Evolutionary conservation across 2,329 filamentous ascomycete genomes (phyloP).

Genomic region (Ophiosphaerella narmari): DNA sequence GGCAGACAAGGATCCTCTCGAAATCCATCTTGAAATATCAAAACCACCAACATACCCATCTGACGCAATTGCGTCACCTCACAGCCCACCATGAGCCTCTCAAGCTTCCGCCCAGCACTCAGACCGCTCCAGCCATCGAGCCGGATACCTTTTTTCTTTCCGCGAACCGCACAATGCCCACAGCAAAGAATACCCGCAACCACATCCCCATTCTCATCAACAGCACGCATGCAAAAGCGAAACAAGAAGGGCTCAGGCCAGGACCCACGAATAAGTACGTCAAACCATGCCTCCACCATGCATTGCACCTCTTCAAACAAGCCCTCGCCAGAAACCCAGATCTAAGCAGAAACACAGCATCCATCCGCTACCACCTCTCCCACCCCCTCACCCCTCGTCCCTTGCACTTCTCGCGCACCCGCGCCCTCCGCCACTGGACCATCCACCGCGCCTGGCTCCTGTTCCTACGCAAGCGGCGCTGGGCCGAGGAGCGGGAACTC

Average conservation of each 20-base stretch:
- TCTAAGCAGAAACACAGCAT: conserved; percentile 47
- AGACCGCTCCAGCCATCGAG: conserved; percentile 18
- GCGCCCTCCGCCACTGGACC: conserved; percentile 94
- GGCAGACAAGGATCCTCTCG: conserved; percentile 4
- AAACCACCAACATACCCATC: conserved; percentile 6
- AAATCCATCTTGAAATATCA: conserved; percentile 4
- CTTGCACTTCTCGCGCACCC: conserved; percentile 84
- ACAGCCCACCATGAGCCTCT: conserved; percentile 32
- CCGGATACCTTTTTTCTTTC: conserved; percentile 11
- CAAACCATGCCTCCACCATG: neutral
- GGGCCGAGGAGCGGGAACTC: conserved; percentile 69
- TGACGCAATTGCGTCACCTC: conserved; percentile 1
- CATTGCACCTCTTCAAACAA: neutral
- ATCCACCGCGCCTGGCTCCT: conserved; percentile 96
- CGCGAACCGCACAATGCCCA: conserved; percentile 17
- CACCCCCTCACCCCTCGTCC: conserved; percentile 74
- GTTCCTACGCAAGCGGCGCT: conserved; percentile 70
- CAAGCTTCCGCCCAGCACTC: conserved; percentile 28
- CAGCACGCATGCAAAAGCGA: conserved; percentile 32
- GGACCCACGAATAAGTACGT: conserved; percentile 43
- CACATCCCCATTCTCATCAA: conserved; percentile 37
- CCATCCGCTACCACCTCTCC: conserved; percentile 72
- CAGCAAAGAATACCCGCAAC: conserved; percentile 14
- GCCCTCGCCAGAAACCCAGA: conserved; percentile 1
- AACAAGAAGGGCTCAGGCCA: conserved; percentile 24